Evolutionary conservation across 1,139 yeast species (phyloP).

Genomic region (Scheffersomyces insectosa): DNA sequence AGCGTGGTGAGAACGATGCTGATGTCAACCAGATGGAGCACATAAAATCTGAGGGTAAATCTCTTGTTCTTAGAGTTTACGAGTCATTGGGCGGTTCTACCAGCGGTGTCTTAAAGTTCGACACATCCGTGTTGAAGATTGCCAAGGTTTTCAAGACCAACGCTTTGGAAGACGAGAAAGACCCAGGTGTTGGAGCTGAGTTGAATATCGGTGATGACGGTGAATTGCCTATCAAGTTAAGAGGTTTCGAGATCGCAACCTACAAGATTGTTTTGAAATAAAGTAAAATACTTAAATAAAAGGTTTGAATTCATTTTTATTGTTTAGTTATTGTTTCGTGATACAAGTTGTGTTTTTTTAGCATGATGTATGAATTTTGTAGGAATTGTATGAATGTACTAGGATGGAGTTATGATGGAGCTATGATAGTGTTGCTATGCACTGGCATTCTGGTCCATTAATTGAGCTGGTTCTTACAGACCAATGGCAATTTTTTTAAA

Average conservation of each 20-base stretch:
- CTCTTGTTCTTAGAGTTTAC: conserved; percentile 72
- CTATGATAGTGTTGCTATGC: background rate
- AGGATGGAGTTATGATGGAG: too few relatives aligned
- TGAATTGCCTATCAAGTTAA: conserved; percentile 47
- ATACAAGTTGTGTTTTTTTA: conserved; percentile 1
- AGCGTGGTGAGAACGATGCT: conserved; percentile 84
- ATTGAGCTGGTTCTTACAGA: too few relatives aligned
- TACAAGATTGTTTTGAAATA: conserved; percentile 46
- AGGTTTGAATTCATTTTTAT: background rate
- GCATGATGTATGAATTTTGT: background rate
- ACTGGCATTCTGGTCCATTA: background rate
- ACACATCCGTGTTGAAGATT: conserved; percentile 33
- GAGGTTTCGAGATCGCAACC: conserved; percentile 80
- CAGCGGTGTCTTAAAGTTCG: conserved; percentile 53
- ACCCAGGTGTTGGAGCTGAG: conserved; percentile 13
- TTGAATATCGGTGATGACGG: conserved; percentile 28
- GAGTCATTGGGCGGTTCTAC: conserved; percentile 80
- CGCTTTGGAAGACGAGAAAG: conserved; percentile 64
- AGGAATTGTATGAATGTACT: too few relatives aligned
- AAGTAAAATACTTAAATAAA: background rate
- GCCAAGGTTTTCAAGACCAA: conserved; percentile 60
- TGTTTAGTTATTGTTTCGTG: conserved; percentile 7
- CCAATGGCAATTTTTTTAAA: too few relatives aligned
- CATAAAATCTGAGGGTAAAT: conserved; percentile 26
- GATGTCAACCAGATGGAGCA: conserved; percentile 42